Evolutionary conservation across 345 rosid species (phyloP).

Genomic region (Barbarea vulgaris): DNA sequence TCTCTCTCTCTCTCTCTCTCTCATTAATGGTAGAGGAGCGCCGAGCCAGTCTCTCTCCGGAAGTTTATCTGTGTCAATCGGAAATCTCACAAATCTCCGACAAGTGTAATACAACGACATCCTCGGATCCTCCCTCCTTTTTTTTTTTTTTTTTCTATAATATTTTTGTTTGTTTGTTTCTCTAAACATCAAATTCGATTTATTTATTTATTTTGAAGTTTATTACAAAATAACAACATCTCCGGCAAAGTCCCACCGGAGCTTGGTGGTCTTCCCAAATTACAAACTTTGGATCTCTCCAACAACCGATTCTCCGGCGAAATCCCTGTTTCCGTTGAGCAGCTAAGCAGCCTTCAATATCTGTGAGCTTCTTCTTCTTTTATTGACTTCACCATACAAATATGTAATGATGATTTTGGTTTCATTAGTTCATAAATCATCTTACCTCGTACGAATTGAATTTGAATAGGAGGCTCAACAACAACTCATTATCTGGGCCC

Average conservation of each 20-base stretch:
- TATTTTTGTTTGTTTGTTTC: slow-evolving; percentile 5
- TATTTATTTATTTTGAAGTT: slow-evolving; percentile 42
- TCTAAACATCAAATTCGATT: background rate
- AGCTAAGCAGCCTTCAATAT: slow-evolving; percentile 66
- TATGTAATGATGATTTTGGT: slow-evolving; percentile 4
- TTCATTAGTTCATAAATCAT: slow-evolving; percentile 14
- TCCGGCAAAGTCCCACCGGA: slow-evolving; percentile 77
- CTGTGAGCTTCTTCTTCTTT: slow-evolving; percentile 53
- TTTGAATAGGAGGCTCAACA: slow-evolving; percentile 81
- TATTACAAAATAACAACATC: slow-evolving; percentile 83
- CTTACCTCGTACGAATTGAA: slow-evolving; percentile 32
- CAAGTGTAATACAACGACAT: slow-evolving; percentile 68
- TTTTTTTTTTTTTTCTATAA: background rate
- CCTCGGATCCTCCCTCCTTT: slow-evolving; percentile 33
- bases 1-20: slow-evolving; percentile 19
- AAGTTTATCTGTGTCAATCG: slow-evolving; percentile 58
- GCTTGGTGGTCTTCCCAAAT: slow-evolving; percentile 67
- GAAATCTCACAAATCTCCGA: slow-evolving; percentile 87
- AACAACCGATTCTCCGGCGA: slow-evolving; percentile 65
- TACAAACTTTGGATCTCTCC: slow-evolving; percentile 88
- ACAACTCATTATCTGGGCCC: slow-evolving; percentile 85
- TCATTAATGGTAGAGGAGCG: slow-evolving; percentile 61
- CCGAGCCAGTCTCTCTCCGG: slow-evolving; percentile 94
- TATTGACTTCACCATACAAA: too few relatives aligned
- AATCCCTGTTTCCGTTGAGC: slow-evolving; percentile 63